Base-by-base conservation (phyloP, 257 asterid genomes). In the Mentha longifolia region DNA sequence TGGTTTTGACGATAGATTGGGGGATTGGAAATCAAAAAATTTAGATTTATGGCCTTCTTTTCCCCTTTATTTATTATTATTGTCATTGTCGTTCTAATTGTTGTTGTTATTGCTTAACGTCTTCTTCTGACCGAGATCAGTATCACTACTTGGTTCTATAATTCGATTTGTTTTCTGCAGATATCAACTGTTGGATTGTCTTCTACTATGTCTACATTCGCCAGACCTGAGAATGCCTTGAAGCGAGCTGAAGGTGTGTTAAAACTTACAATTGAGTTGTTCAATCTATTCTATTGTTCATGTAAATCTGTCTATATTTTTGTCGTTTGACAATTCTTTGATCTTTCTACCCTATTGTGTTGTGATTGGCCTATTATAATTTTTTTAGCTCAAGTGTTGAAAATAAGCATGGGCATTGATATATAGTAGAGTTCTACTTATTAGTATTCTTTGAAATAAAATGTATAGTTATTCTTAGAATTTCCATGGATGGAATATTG, bases 241-340 rank as follows among this genome's bases (percentile, higher is more conserved):
- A 85, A 85, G 79, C 78, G 88, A 65, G 88, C 90, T 13, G 90
- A 85, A 76, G 90, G 88, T 85, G 60, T 46, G 67, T 45, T n/a
- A n/a, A n/a, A n/a, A n/a, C n/a, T n/a, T 57, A 11, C 7, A 8
- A 20, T 0, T 59, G 12, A 31, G 19, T 8, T 61, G n/a, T 33
- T 3, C 13, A 35, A 4, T 33, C 6, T 37, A 17, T 22, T 57
- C n/a, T n/a, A n/a, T n/a, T 50, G 22, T 61, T 39, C 20, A 15
- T 28, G 0, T 15, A 13, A 14, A 45, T 7, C 60, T 25, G 22
- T 50, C 4, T 12, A 11, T 17, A 9, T 14, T 15, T 15, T 5
- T 22, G 37, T 42, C 17, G n/a, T 51, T 60, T 45, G 4, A 35
- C 14, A 22, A 20, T 12, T 52, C 1, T 43, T 41, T 37, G 17